Evolutionary conservation across 192 early-diverging fungal species (phyloP).

Genomic region (Mortierella hygrophila): DNA sequence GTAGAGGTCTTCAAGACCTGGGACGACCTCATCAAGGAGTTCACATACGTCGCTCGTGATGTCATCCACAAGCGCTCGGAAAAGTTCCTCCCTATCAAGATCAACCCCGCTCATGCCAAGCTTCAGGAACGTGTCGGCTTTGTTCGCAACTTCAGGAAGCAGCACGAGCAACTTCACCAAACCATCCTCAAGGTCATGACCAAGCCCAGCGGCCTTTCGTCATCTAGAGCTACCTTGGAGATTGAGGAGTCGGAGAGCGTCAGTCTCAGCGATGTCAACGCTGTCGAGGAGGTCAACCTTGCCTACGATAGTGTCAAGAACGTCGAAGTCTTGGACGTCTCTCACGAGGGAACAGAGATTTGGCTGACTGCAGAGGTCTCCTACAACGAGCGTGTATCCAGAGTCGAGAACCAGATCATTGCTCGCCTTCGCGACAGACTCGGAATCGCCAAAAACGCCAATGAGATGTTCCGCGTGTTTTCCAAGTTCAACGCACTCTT

Average conservation of each 20-base stretch:
- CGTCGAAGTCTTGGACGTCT: conserved; percentile 96
- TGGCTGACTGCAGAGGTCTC: conserved; percentile 92
- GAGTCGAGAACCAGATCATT: conserved; percentile 99
- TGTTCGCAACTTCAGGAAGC: conserved; percentile 92
- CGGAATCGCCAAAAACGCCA: conserved; percentile 95
- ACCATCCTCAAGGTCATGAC: conserved; percentile 96
- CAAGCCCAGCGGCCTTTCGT: conserved; percentile 62
- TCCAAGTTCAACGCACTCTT: conserved; percentile 99
- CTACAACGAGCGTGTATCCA: conserved; percentile 95
- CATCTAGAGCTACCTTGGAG: conserved; percentile 45
- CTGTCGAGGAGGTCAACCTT: conserved; percentile 88
- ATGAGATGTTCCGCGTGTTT: conserved; percentile 99
- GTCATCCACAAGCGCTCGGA: conserved; percentile 92
- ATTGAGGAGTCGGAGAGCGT: conserved; percentile 65
- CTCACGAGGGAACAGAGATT: conserved; percentile 90
- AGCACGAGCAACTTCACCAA: conserved; percentile 98
- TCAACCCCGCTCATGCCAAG: conserved; percentile 89
- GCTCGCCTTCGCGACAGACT: conserved; percentile 88
- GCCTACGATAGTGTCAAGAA: conserved; percentile 95
- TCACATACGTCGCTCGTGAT: conserved; percentile 94
- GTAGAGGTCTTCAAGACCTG: conserved; percentile 93
- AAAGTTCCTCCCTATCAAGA: conserved; percentile 96
- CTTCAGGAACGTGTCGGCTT: conserved; percentile 95
- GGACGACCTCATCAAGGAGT: conserved; percentile 97
- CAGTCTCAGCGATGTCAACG: conserved; percentile 75